phyloP scores from a whole-genome alignment of 371 early-diverging fungal species.

The Dichotomocladium elegans region DNA sequence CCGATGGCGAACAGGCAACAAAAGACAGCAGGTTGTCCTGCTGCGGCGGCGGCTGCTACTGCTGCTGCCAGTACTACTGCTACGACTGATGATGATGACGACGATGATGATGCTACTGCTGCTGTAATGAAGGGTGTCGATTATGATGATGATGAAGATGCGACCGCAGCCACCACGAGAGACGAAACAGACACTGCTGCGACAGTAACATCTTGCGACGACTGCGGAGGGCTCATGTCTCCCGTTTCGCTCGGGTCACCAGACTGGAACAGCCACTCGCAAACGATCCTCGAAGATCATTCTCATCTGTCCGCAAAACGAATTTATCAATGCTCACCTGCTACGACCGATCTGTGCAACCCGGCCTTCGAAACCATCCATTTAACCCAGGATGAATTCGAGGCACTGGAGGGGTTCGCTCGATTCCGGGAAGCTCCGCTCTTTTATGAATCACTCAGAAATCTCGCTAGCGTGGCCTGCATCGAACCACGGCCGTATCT shows the following conservation, averaged over 20 bases:
- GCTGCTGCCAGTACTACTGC: too few relatives aligned
- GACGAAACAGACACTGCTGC: not conserved
- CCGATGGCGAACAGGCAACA: conserved; percentile 1
- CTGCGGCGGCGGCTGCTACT: not conserved
- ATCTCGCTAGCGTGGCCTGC: conserved; percentile 10
- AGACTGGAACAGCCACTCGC: too few relatives aligned
- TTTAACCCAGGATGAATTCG: conserved; percentile 17
- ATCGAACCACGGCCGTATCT: conserved; percentile 2
- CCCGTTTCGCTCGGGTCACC: conserved; percentile 22
- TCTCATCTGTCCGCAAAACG: too few relatives aligned
- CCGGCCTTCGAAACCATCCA: conserved; percentile 5
- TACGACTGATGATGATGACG: too few relatives aligned
- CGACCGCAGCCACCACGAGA: too few relatives aligned
- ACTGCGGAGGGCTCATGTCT: conserved; percentile 16
- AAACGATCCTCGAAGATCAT: too few relatives aligned
- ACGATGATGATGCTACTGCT: too few relatives aligned
- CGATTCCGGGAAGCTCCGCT: conserved; percentile 12
- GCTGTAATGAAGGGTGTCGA: too few relatives aligned
- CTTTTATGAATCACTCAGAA: conserved; percentile 14
- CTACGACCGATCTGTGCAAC: conserved; percentile 13
- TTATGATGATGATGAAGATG: too few relatives aligned
- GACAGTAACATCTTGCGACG: too few relatives aligned
- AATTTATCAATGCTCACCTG: too few relatives aligned
- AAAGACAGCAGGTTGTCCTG: not conserved
- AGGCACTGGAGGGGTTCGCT: conserved; percentile 13